These are phyloP conservation scores for Fomes fomentarius DNA, from an alignment of 1,284 basidiomycete genomes.

Conservation along the genomic window DNA sequence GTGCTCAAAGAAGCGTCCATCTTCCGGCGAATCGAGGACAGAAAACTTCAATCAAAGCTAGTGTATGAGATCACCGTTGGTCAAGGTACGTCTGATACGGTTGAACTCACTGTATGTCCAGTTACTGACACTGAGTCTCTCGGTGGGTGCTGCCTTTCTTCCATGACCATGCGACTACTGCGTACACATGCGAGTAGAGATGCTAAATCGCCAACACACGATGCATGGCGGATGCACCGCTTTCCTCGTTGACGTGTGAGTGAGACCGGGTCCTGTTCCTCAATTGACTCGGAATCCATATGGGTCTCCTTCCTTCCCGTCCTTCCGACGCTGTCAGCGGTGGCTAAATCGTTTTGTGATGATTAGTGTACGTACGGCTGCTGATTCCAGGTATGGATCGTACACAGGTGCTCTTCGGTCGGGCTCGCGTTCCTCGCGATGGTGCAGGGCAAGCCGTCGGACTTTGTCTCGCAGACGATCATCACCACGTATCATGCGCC, in stretches of 20 bases:
- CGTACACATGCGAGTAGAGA: conserved; percentile 21
- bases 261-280: too few relatives aligned
- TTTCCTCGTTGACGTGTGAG: conserved; percentile 24
- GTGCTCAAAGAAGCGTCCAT: conserved; percentile 9
- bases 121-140: neutral
- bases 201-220: conserved; percentile 24
- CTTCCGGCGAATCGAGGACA: conserved; percentile 12
- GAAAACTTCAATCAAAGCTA: conserved; percentile 10
- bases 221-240: conserved; percentile 32
- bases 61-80: conserved; percentile 9
- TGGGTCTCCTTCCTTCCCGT: too few relatives aligned
- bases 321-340: neutral
- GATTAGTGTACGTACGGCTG: too few relatives aligned
- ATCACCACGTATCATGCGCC: conserved; percentile 52
- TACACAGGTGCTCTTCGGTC: conserved; percentile 44
- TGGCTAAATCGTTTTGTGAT: neutral
- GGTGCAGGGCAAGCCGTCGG: conserved; percentile 31
- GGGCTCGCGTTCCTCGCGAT: conserved; percentile 44
- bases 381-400: too few relatives aligned
- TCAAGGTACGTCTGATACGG: neutral
- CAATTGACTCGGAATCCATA: too few relatives aligned
- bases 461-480: conserved; percentile 55
- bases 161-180: neutral
- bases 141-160: neutral
- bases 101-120: too few relatives aligned